These are phyloP conservation scores for Borealophlyctis nickersoniae DNA, from an alignment of 192 early-diverging fungal species.

Conservation along the genomic window DNA sequence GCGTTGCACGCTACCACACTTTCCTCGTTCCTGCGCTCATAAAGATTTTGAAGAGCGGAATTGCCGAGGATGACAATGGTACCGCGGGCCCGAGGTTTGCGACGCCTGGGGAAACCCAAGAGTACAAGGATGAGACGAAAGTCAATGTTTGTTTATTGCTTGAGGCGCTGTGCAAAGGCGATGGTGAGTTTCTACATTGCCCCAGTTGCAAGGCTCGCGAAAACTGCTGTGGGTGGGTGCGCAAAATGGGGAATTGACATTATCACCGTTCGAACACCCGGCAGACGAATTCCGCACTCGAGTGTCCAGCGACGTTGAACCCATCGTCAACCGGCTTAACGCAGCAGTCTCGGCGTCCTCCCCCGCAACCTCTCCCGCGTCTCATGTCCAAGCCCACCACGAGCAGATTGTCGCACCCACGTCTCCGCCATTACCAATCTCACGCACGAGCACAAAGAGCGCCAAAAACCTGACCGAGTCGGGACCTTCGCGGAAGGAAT, in stretches of 20 bases:
- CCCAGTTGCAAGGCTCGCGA: too few species aligned
- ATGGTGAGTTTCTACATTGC: conserved; percentile 37
- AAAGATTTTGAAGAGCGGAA: conserved; percentile 37
- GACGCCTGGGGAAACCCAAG: conserved; percentile 7
- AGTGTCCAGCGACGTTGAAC: conserved; percentile 4
- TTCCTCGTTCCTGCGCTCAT: conserved; percentile 31
- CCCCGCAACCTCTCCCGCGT: too few species aligned
- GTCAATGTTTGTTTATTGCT: conserved; percentile 43
- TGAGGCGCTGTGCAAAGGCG: conserved; percentile 23
- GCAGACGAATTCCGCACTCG: conserved; percentile 9
- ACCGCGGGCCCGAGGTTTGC: neutral
- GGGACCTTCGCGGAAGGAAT: conserved; percentile 3
- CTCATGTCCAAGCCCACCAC: too few species aligned
- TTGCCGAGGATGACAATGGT: conserved; percentile 8
- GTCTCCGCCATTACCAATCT: conserved; percentile 1
- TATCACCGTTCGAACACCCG: neutral
- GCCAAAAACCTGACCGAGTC: conserved; percentile 12
- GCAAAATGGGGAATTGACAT: too few species aligned
- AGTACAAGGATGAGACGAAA: conserved; percentile 40
- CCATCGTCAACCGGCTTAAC: conserved; percentile 13
- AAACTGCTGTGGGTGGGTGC: too few species aligned
- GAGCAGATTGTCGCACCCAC: conserved; percentile 26
- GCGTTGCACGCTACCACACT: conserved; percentile 31
- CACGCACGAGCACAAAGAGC: conserved; percentile 16
- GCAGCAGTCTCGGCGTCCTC: too few species aligned